Evolutionary conservation across 768 basidiomycete species (phyloP).

Genomic region (Trametes cubensis): DNA sequence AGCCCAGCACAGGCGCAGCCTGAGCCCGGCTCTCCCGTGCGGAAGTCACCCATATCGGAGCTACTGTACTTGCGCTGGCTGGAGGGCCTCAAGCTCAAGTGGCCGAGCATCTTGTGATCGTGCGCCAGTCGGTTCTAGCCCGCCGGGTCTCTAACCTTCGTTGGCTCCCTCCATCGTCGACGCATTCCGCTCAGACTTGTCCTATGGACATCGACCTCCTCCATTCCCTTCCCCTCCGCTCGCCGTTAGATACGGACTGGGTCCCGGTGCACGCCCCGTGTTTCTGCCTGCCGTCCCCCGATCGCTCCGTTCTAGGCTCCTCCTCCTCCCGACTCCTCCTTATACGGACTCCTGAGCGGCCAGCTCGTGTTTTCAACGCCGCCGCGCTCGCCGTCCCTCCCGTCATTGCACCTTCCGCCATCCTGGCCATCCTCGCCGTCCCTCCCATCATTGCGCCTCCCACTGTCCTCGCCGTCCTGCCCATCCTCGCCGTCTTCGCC

Average conservation of each 20-base stretch:
- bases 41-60: slow-evolving; percentile 91
- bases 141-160: neutral
- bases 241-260: slow-evolving; percentile 5
- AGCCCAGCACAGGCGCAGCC: slow-evolving; percentile 33
- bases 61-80: slow-evolving; percentile 97
- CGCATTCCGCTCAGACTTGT: neutral
- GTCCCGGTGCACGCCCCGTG: neutral
- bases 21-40: slow-evolving; percentile 46
- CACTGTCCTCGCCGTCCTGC: too few relatives aligned
- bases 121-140: neutral
- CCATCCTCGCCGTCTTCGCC: too few relatives aligned
- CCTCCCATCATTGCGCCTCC: too few relatives aligned
- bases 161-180: neutral
- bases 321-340: neutral
- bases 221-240: neutral
- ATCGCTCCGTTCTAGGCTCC: slow-evolving; percentile 5
- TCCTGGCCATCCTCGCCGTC: too few relatives aligned
- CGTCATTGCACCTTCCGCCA: too few relatives aligned
- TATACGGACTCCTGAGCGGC: slow-evolving; percentile 13
- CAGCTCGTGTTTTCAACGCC: neutral
- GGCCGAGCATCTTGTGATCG: slow-evolving; percentile 67
- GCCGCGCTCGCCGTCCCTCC: neutral
- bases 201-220: neutral
- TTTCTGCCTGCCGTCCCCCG: neutral
- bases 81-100: slow-evolving; percentile 87